A percentile compares a stretch with the other conserved stretches of the same genome.
Conservation (phyloP, 2,329 filamentous ascomycete genomes). For the Xylariaceae sp. region DNA sequence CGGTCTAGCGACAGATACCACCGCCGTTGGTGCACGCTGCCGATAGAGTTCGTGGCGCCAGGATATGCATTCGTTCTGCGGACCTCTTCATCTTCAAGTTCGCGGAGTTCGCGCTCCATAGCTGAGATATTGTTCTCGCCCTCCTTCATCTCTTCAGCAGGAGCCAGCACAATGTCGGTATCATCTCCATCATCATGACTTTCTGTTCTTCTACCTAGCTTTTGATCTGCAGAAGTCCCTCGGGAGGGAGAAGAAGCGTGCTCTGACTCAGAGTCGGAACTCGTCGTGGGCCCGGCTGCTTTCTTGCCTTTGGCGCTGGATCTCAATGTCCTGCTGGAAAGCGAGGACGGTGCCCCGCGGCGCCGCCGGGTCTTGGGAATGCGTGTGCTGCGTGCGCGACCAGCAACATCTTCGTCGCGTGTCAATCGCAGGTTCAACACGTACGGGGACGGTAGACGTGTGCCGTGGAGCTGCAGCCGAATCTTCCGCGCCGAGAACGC, state of each 20-base stretch:
- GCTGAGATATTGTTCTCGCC: constrained; percentile 39
- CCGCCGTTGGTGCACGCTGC: constrained; percentile 68
- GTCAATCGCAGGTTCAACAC: constrained; percentile 60
- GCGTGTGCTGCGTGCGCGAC: constrained; percentile 36
- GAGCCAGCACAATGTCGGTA: constrained; percentile 30
- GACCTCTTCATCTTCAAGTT: constrained; percentile 59
- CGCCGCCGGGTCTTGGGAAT: constrained; percentile 34
- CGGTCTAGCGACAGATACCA: constrained; percentile 72
- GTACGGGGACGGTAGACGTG: constrained; percentile 58
- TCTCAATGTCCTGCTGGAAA: constrained; percentile 10
- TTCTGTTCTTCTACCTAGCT: not conserved
- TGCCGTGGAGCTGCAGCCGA: constrained; percentile 59
- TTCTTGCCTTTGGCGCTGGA: constrained; percentile 19
- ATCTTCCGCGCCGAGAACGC: constrained; percentile 64
- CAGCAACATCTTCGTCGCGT: constrained; percentile 47
- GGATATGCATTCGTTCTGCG: constrained; percentile 68
- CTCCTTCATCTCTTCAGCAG: constrained; percentile 21
- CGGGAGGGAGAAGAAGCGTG: not conserved
- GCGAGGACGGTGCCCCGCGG: constrained; percentile 29
- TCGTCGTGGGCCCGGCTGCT: constrained; percentile 18
- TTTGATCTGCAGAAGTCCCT: not conserved
- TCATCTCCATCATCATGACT: constrained; percentile 20
- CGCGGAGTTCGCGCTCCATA: constrained; percentile 49
- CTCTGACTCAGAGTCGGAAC: constrained; percentile 25
- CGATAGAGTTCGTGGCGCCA: constrained; percentile 69